Evolutionary conservation across 352 stramenopile genomes (phyloP).

Genomic region (Phytophthora ramorum): DNA sequence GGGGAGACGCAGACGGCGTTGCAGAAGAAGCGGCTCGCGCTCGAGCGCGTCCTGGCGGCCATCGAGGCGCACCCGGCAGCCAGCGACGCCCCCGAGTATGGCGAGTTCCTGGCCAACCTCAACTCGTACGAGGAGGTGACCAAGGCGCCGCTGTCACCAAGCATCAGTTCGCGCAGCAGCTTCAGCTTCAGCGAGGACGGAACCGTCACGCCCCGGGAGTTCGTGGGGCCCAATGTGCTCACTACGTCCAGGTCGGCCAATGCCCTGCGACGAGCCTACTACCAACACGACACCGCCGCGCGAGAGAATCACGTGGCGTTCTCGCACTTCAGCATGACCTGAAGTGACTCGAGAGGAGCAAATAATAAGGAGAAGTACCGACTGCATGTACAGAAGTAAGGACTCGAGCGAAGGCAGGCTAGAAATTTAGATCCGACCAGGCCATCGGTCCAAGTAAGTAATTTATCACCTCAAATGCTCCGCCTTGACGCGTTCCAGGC

Average conservation of each 20-base stretch:
- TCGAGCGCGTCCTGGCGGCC: slow-evolving; percentile 52
- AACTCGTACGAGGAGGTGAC: slow-evolving; percentile 63
- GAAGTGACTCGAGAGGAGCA: no score
- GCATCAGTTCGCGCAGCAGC: slow-evolving; percentile 36
- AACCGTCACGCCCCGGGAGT: slow-evolving; percentile 30
- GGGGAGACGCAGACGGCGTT: slow-evolving; percentile 74
- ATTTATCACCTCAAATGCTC: slow-evolving; percentile 39
- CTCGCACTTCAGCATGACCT: slow-evolving; percentile 63
- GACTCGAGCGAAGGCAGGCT: slow-evolving; percentile 9
- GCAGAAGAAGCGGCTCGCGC: slow-evolving; percentile 68
- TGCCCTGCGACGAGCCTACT: slow-evolving; percentile 42
- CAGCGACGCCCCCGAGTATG: slow-evolving; percentile 70
- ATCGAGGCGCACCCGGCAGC: slow-evolving; percentile 66
- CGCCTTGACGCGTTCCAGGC: slow-evolving; percentile 39
- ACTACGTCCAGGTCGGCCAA: slow-evolving; percentile 43
- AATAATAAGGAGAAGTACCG: no score
- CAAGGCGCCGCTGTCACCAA: slow-evolving; percentile 36
- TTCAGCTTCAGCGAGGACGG: slow-evolving; percentile 45
- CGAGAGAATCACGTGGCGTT: slow-evolving; percentile 56
- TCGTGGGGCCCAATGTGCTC: slow-evolving; percentile 23
- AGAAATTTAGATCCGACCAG: slow-evolving; percentile 19
- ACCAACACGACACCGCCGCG: slow-evolving; percentile 29
- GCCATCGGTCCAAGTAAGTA: no score
- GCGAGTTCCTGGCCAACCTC: slow-evolving; percentile 66
- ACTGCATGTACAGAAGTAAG: slow-evolving; percentile 29